These are phyloP conservation scores for Ophiocordyceps sinensis DNA, from an alignment of 2,329 filamentous ascomycete genomes.

Conservation along the genomic window DNA sequence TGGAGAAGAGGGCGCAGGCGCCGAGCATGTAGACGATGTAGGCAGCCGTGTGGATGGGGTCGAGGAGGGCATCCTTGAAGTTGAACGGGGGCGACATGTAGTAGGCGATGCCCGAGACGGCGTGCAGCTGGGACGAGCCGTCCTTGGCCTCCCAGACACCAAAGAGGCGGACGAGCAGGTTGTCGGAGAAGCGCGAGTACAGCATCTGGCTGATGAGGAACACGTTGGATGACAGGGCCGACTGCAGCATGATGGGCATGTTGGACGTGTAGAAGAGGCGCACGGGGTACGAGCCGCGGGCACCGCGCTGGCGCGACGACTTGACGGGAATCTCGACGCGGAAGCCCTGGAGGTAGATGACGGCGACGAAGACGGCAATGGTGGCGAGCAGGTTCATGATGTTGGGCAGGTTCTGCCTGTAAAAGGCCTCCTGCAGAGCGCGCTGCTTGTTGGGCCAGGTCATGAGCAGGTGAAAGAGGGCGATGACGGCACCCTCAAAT, in stretches of 20 bases:
- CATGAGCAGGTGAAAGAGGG: slow-evolving; percentile 91
- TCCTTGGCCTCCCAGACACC: slow-evolving; percentile 98
- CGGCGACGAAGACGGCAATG: slow-evolving; percentile 82
- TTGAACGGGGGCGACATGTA: slow-evolving; percentile 99
- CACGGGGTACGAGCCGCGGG: slow-evolving; percentile 94
- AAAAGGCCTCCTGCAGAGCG: slow-evolving; percentile 96
- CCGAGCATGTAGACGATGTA: slow-evolving; percentile 98
- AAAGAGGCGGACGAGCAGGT: slow-evolving; percentile 92
- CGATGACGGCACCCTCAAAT: slow-evolving; percentile 97
- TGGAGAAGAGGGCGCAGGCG: slow-evolving; percentile 96
- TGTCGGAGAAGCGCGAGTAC: slow-evolving; percentile 97
- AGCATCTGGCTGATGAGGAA: slow-evolving; percentile 99
- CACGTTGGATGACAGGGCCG: slow-evolving; percentile 94
- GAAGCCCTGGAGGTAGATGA: slow-evolving; percentile 99
- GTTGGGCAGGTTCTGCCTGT: slow-evolving; percentile 98
- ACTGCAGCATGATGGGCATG: slow-evolving; percentile 99
- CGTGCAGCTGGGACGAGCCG: slow-evolving; percentile 88
- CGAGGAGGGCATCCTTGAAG: slow-evolving; percentile 91
- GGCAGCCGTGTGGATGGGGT: slow-evolving; percentile 89
- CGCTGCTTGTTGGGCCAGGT: slow-evolving; percentile 99
- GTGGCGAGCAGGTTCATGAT: slow-evolving; percentile 97
- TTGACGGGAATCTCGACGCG: slow-evolving; percentile 99
- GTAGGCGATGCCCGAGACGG: slow-evolving; percentile 87
- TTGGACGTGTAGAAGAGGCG: slow-evolving; percentile 99
- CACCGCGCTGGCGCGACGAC: slow-evolving; percentile 96